These are phyloP conservation scores for Noccaea caerulescens DNA, from an alignment of 345 rosid genomes.

Conservation along the genomic window DNA sequence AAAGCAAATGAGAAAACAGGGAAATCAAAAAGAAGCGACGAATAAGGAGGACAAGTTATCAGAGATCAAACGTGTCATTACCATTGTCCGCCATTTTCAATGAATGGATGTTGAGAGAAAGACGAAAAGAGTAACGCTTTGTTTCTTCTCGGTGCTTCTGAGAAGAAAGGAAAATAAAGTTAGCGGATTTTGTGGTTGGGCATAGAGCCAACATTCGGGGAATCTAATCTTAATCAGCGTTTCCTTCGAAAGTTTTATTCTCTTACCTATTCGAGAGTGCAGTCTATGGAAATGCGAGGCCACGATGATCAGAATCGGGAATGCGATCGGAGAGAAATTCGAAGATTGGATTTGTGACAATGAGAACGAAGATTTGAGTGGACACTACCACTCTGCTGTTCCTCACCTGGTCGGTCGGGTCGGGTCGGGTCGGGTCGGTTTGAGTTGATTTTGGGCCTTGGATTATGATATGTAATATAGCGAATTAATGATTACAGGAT, in stretches of 20 bases:
- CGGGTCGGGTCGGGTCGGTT: background rate
- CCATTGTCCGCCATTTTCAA: constrained; percentile 62
- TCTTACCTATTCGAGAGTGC: background rate
- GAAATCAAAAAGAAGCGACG: background rate
- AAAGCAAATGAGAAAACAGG: constrained; percentile 10
- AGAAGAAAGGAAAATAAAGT: background rate
- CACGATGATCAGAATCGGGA: background rate
- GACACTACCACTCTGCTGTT: too few species aligned
- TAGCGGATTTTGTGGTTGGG: background rate
- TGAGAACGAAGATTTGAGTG: too few species aligned
- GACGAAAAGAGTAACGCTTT: constrained; percentile 22
- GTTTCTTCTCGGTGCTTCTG: constrained; percentile 24
- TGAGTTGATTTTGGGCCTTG: constrained; percentile 16
- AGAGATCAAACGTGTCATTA: constrained; percentile 24
- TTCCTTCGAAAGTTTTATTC: background rate
- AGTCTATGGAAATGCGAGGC: background rate
- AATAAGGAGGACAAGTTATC: too few species aligned
- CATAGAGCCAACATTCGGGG: constrained; percentile 20
- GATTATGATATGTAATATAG: background rate
- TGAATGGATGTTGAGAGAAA: constrained; percentile 4
- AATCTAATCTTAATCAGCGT: background rate
- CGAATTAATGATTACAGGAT: background rate
- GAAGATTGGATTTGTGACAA: too few species aligned
- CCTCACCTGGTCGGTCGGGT: too few species aligned
- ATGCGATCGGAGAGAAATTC: background rate